phyloP scores from a whole-genome alignment of 805 yeast species.

The Lipomyces yamadae region DNA sequence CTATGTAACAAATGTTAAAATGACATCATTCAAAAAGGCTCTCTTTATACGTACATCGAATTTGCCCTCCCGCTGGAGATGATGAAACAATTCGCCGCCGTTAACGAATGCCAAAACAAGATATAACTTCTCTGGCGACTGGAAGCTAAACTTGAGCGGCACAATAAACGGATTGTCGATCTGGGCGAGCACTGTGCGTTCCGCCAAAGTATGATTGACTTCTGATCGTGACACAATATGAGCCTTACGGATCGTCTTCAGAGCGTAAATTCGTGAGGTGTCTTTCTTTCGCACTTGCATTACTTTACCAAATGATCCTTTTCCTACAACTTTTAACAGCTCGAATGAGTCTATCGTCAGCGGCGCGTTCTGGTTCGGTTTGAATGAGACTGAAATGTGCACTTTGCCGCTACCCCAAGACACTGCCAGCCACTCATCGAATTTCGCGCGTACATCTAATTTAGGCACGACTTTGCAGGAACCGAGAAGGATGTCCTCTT shows the following conservation, averaged over 20 bases:
- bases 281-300: conserved; percentile 98
- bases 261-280: conserved; percentile 91
- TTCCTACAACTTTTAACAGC: conserved; percentile 91
- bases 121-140: conserved; percentile 93
- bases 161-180: conserved; percentile 95
- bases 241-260: conserved; percentile 90
- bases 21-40: neutral
- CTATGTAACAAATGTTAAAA: neutral
- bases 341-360: conserved; percentile 91
- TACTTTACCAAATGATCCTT: conserved; percentile 97
- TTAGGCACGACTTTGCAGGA: conserved; percentile 66
- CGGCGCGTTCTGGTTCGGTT: conserved; percentile 67
- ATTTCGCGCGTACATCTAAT: conserved; percentile 49
- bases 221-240: conserved; percentile 93
- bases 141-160: conserved; percentile 94
- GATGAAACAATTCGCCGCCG: conserved; percentile 96
- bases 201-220: conserved; percentile 95
- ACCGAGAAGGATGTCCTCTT: conserved; percentile 76
- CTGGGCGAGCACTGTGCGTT: conserved; percentile 90
- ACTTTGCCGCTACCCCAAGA: conserved; percentile 45
- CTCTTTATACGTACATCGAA: conserved; percentile 54
- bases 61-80: conserved; percentile 86
- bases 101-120: conserved; percentile 90
- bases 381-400: conserved; percentile 67
- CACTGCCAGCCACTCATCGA: conserved; percentile 38